phyloP scores from a whole-genome alignment of 2,329 filamentous ascomycete species.

The Alternaria tenuissima region DNA sequence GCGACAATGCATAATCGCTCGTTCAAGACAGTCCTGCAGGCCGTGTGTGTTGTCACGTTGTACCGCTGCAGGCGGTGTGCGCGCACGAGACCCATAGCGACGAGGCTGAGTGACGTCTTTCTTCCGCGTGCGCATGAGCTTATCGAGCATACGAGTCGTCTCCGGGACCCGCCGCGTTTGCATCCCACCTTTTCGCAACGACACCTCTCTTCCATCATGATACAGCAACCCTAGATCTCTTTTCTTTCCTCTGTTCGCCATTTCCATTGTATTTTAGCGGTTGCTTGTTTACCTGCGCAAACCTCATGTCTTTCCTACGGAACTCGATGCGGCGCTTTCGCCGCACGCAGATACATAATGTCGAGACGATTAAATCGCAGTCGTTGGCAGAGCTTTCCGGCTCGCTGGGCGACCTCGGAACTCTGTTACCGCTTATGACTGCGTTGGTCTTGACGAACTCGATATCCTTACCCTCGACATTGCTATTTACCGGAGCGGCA shows the following conservation, averaged over 20 bases:
- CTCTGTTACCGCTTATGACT: slow-evolving; percentile 87
- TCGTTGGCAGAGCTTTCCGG: slow-evolving; percentile 84
- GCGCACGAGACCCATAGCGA: slow-evolving; percentile 6
- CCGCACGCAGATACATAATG: slow-evolving; percentile 57
- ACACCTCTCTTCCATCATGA: slow-evolving; percentile 1
- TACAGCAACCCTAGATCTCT: not conserved
- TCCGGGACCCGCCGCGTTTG: not conserved
- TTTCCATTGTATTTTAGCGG: not conserved
- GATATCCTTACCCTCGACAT: slow-evolving; percentile 81
- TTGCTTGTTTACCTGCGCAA: not conserved
- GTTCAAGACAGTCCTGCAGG: not conserved
- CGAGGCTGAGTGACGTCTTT: slow-evolving; percentile 13
- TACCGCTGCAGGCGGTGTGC: slow-evolving; percentile 1
- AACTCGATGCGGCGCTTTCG: slow-evolving; percentile 43
- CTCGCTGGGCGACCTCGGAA: slow-evolving; percentile 87
- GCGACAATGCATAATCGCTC: not conserved
- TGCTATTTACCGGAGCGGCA: slow-evolving; percentile 87
- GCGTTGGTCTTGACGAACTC: slow-evolving; percentile 80
- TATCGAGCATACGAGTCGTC: slow-evolving; percentile 7
- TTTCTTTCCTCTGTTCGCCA: not conserved
- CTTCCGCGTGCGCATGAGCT: slow-evolving; percentile 1
- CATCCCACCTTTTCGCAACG: slow-evolving; percentile 6
- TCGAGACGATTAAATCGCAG: slow-evolving; percentile 62
- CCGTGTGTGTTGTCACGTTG: not conserved
- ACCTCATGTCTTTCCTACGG: slow-evolving; percentile 26